These are phyloP conservation scores for Suhomyces sp. DNA, from an alignment of 805 yeast genomes.

Conservation along the genomic window DNA sequence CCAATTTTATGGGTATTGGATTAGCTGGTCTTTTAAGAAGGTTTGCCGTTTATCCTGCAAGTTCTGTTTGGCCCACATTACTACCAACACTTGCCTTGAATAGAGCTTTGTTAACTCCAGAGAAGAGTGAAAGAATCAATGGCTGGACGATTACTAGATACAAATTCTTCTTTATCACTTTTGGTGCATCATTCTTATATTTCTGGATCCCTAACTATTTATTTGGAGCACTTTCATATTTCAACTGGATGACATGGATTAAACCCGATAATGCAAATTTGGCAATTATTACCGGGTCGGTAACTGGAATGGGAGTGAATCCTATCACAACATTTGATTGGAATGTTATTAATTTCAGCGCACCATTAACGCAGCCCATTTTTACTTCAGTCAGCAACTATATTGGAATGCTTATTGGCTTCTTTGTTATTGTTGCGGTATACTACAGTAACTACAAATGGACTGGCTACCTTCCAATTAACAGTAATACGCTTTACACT, in stretches of 20 bases:
- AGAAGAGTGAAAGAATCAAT: constrained; percentile 21
- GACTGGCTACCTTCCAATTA: constrained; percentile 20
- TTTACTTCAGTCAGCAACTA: constrained; percentile 25
- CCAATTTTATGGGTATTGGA: constrained; percentile 18
- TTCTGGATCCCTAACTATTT: constrained; percentile 48
- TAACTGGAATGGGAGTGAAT: constrained; percentile 50
- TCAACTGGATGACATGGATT: constrained; percentile 63
- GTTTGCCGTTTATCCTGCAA: constrained; percentile 16
- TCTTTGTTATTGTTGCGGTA: constrained; percentile 16
- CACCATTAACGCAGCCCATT: constrained; percentile 45
- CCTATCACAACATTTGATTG: constrained; percentile 57
- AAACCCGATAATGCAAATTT: constrained; percentile 48
- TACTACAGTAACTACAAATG: constrained; percentile 20
- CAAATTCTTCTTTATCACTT: constrained; percentile 26
- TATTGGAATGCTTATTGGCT: constrained; percentile 14
- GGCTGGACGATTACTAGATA: constrained; percentile 30
- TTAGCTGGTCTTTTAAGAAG: constrained; percentile 17
- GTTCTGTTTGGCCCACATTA: constrained; percentile 19
- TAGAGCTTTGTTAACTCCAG: constrained; percentile 41
- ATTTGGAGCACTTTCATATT: constrained; percentile 41
- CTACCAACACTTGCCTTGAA: constrained; percentile 49
- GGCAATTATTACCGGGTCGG: constrained; percentile 49
- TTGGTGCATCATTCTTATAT: constrained; percentile 34
- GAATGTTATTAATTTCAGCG: constrained; percentile 23
- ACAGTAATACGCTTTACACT: constrained; percentile 17